Conservation (phyloP, 139 green algal species). For the Diplosphaera chodatii region DNA sequence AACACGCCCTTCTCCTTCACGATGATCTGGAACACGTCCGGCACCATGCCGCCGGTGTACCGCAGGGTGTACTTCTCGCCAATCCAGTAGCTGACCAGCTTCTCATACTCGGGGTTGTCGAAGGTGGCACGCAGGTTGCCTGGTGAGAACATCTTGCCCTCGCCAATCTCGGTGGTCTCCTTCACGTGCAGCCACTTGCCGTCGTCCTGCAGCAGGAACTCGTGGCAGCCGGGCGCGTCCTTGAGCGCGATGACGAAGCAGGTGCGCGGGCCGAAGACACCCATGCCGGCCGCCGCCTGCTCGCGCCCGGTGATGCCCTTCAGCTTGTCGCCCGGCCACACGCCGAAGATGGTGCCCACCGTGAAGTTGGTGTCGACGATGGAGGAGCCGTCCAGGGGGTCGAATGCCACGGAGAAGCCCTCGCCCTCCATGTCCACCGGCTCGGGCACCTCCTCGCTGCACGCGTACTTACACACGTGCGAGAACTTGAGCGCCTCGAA, state of each 20-base stretch:
- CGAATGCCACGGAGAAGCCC: conserved; percentile 3
- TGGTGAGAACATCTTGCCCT: conserved; percentile 95
- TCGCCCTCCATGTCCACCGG: conserved; percentile 39
- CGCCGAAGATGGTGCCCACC: no score
- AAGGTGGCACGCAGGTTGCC: conserved; percentile 92
- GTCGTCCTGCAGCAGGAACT: no score
- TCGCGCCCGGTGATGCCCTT: no score
- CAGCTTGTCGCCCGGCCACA: no score
- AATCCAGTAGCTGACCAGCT: conserved; percentile 85
- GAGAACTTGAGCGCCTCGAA: no score
- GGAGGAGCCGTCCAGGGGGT: conserved; percentile 19
- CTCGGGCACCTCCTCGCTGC: conserved; percentile 91
- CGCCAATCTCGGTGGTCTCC: conserved; percentile 86
- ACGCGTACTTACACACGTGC: conserved; percentile 79
- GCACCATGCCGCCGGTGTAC: conserved; percentile 95
- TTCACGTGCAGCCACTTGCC: conserved; percentile 95
- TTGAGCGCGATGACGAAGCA: no score
- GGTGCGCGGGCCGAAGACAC: conserved; percentile 87
- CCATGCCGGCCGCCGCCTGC: conserved; percentile 83
- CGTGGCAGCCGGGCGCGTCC: no score
- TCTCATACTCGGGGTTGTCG: conserved; percentile 91
- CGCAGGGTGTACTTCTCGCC: conserved; percentile 94
- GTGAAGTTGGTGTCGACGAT: conserved; percentile 26
- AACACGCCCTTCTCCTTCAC: conserved; percentile 96
- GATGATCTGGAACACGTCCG: conserved; percentile 94